Evolutionary conservation across 139 green algal species (phyloP).

Genomic region (Nannochloris sp.): DNA sequence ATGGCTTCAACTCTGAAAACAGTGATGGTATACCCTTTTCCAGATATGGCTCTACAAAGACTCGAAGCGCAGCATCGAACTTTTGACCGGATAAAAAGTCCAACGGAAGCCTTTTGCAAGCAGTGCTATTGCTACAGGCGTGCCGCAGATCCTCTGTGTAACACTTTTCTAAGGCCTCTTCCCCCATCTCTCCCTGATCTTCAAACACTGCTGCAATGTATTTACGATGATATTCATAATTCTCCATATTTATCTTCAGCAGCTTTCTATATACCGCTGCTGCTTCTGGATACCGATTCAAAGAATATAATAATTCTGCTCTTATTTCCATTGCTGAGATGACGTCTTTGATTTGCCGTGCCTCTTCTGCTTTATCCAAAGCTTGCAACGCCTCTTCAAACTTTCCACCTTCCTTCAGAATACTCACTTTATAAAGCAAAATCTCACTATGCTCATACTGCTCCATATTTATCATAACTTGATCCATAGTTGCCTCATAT

Average conservation of each 20-base stretch:
- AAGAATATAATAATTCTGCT: constrained; percentile 50
- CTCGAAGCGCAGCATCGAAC: constrained; percentile 57
- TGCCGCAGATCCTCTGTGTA: constrained; percentile 21
- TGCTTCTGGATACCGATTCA: constrained; percentile 42
- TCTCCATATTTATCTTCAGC: constrained; percentile 65
- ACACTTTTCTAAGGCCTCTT: neutral
- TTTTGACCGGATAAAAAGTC: constrained; percentile 64
- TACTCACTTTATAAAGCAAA: constrained; percentile 80
- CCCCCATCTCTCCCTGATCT: neutral
- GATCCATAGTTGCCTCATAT: constrained; percentile 24
- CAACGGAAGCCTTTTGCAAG: constrained; percentile 68
- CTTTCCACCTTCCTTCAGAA: constrained; percentile 73
- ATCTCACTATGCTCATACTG: constrained; percentile 94
- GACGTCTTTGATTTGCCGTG: constrained; percentile 69
- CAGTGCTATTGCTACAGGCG: constrained; percentile 47
- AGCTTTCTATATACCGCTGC: constrained; percentile 59
- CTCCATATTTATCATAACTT: constrained; percentile 37
- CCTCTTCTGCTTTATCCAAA: constrained; percentile 29
- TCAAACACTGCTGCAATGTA: constrained; percentile 27
- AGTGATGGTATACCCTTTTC: constrained; percentile 85
- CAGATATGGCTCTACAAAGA: constrained; percentile 64
- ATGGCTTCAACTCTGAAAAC: constrained; percentile 75
- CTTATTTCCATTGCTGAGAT: constrained; percentile 50
- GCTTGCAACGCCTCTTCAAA: constrained; percentile 35
- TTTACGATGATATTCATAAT: constrained; percentile 65